A percentile compares a stretch with the other conserved stretches of the same genome.
Conservation (phyloP, 202 grass and related monocot genomes). For the Bolboschoenoplectus hybrid region DNA sequence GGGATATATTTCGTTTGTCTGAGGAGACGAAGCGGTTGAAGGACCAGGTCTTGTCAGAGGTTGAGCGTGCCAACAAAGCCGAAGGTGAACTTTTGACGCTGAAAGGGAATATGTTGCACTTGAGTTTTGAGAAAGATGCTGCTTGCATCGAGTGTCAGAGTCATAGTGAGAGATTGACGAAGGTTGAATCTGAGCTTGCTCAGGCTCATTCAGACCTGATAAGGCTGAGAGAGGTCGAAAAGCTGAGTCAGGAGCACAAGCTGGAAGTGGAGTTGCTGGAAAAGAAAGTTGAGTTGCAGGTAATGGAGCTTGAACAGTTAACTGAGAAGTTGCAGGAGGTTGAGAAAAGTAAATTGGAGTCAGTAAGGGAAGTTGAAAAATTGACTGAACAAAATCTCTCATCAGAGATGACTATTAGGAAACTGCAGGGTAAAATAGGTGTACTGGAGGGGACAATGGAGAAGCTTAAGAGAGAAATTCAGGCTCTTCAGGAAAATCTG, state of each 20-base stretch:
- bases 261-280: slow-evolving; percentile 60
- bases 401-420: slow-evolving; percentile 59
- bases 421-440: slow-evolving; percentile 43
- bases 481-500: slow-evolving; percentile 30
- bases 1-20: slow-evolving; percentile 63
- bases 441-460: slow-evolving; percentile 42
- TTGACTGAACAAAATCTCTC: slow-evolving; percentile 67
- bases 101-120: slow-evolving; percentile 57
- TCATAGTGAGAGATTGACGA: slow-evolving; percentile 56
- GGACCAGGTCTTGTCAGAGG: slow-evolving; percentile 70
- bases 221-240: slow-evolving; percentile 61
- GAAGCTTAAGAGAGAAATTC: slow-evolving; percentile 43
- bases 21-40: slow-evolving; percentile 67
- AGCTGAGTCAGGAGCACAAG: slow-evolving; percentile 66
- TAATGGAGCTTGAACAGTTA: slow-evolving; percentile 70
- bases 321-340: slow-evolving; percentile 63
- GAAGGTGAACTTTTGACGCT: slow-evolving; percentile 67
- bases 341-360: slow-evolving; percentile 57
- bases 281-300: slow-evolving; percentile 67
- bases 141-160: slow-evolving; percentile 59
- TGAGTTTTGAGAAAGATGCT: slow-evolving; percentile 69
- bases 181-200: slow-evolving; percentile 64
- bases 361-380: slow-evolving; percentile 59
- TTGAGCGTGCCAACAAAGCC: slow-evolving; percentile 67
- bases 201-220: slow-evolving; percentile 58